phyloP scores from a whole-genome alignment of 2,329 filamentous ascomycete genomes.

The Apiospora rasikravindrae region DNA sequence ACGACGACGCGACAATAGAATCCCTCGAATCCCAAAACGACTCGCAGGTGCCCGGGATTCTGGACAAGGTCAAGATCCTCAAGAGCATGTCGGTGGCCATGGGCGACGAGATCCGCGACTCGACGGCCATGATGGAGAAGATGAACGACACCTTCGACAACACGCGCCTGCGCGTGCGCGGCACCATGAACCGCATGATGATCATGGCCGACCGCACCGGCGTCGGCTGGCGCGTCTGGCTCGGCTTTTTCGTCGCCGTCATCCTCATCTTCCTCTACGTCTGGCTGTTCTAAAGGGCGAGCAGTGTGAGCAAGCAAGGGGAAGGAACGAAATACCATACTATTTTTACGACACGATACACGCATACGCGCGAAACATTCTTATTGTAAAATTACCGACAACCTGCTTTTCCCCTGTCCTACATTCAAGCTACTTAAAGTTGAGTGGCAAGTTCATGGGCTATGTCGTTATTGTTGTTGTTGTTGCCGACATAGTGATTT shows the following conservation, averaged over 20 bases:
- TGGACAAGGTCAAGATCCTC: constrained; percentile 85
- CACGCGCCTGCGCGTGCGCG: constrained; percentile 78
- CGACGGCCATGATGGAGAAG: constrained; percentile 84
- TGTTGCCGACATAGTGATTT: neutral
- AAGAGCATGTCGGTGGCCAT: constrained; percentile 94
- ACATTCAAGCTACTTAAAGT: no score
- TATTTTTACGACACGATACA: neutral
- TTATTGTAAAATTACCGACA: neutral
- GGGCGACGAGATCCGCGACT: constrained; percentile 92
- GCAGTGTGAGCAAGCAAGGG: neutral
- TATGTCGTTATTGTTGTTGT: neutral
- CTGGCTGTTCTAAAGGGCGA: constrained; percentile 73
- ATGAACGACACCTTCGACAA: constrained; percentile 96
- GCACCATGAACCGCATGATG: constrained; percentile 97
- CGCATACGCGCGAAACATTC: neutral
- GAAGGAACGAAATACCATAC: constrained; percentile 12
- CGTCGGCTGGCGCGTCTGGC: constrained; percentile 95
- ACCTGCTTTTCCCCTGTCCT: neutral
- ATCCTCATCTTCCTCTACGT: constrained; percentile 88
- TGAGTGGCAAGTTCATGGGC: neutral
- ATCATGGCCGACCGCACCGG: constrained; percentile 93
- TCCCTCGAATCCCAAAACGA: constrained; percentile 98
- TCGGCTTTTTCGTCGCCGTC: constrained; percentile 85
- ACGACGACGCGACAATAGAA: constrained; percentile 88
- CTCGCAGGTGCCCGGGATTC: constrained; percentile 84